Evolutionary conservation across 352 stramenopile genomes (phyloP).

Genomic region (Phytophthora europaea): DNA sequence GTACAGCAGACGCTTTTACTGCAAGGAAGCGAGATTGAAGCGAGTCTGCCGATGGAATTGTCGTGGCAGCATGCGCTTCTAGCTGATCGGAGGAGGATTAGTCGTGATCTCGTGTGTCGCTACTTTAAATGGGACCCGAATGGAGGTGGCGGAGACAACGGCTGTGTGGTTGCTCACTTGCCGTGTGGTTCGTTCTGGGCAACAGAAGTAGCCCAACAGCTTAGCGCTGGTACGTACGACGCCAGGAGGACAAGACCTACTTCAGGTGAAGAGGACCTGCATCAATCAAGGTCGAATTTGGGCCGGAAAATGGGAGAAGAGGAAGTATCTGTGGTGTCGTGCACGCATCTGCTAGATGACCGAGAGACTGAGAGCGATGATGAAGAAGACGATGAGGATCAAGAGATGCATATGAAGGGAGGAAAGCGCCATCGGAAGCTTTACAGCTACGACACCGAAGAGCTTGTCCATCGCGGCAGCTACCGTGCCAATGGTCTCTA

Average conservation of each 20-base stretch:
- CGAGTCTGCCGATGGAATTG: constrained; percentile 42
- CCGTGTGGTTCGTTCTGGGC: constrained; percentile 43
- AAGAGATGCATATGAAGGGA: not conserved
- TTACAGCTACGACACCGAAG: constrained; percentile 65
- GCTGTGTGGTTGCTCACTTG: constrained; percentile 43
- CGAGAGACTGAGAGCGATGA: constrained; percentile 31
- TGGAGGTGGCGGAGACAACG: constrained; percentile 13
- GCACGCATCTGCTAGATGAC: constrained; percentile 56
- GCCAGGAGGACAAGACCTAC: not conserved
- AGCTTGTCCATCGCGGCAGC: constrained; percentile 67
- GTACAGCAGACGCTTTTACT: constrained; percentile 60
- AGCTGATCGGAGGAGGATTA: constrained; percentile 23
- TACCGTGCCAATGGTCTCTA: constrained; percentile 69
- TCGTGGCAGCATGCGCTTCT: constrained; percentile 49
- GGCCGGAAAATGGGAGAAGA: not conserved
- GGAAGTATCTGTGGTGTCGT: constrained; percentile 41
- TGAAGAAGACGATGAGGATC: constrained; percentile 12
- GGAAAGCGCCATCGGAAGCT: constrained; percentile 13
- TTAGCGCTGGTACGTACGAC: not conserved
- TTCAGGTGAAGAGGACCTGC: not conserved
- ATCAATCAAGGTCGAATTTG: not conserved
- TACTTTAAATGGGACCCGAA: constrained; percentile 54
- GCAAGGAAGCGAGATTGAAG: constrained; percentile 63
- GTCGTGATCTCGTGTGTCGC: constrained; percentile 35
- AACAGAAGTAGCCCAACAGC: constrained; percentile 5